Evolutionary conservation across 2,329 filamentous ascomycete species (phyloP).

Genomic region (Hirsutella rhossiliensis): DNA sequence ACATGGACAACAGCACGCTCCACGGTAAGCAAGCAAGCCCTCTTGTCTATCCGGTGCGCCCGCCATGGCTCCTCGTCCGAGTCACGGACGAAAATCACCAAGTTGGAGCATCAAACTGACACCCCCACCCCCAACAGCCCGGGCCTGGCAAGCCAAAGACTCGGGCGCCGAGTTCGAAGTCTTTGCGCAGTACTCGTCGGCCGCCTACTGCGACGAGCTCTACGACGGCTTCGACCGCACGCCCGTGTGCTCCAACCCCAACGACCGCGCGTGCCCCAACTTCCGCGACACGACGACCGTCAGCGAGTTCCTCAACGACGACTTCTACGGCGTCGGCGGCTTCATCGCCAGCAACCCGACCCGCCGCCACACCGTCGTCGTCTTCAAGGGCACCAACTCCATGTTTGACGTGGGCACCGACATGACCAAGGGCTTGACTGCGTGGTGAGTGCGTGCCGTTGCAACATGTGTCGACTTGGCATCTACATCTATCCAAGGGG

Average conservation of each 20-base stretch:
- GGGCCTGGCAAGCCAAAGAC: background rate
- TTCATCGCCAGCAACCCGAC: slow-evolving; percentile 36
- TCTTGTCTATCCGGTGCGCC: too few relatives aligned
- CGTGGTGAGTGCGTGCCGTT: background rate
- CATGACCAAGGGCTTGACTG: slow-evolving; percentile 4
- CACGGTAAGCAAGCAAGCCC: too few relatives aligned
- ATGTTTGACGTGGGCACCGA: slow-evolving; percentile 51
- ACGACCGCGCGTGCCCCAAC: slow-evolving; percentile 36
- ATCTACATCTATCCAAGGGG: too few relatives aligned
- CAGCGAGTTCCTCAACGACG: slow-evolving; percentile 16
- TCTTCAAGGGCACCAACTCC: slow-evolving; percentile 45
- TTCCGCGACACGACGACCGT: slow-evolving; percentile 13
- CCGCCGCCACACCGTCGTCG: slow-evolving; percentile 41
- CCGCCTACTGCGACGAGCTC: background rate
- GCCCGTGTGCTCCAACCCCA: background rate
- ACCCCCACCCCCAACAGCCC: too few relatives aligned
- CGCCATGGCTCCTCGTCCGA: too few relatives aligned
- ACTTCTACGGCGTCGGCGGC: slow-evolving; percentile 31
- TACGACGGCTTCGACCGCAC: background rate
- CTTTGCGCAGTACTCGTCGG: background rate
- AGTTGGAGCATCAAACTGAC: too few relatives aligned
- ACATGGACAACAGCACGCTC: too few relatives aligned
- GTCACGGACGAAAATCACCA: too few relatives aligned
- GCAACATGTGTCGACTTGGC: too few relatives aligned
- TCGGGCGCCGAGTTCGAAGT: background rate